These are phyloP conservation scores for Acer saccharum DNA, from an alignment of 345 rosid genomes.

Conservation along the genomic window DNA sequence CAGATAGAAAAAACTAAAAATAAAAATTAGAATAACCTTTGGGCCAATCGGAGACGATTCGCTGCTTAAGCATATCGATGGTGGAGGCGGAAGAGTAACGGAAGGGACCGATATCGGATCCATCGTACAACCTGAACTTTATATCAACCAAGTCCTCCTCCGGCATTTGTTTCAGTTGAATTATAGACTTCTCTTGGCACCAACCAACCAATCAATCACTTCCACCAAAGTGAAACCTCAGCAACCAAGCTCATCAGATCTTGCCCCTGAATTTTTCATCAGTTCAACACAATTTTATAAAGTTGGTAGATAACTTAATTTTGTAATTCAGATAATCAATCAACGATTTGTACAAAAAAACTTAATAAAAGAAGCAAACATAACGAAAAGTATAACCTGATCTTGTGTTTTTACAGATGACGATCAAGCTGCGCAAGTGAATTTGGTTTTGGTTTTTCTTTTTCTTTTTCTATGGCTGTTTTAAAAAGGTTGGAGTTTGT, in stretches of 20 bases:
- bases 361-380: not conserved
- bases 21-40: conserved; percentile 49
- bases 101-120: conserved; percentile 93
- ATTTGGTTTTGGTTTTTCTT: not conserved
- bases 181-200: conserved; percentile 25
- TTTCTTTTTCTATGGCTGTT: conserved; percentile 16
- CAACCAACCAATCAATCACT: conserved; percentile 23
- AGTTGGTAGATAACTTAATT: conserved; percentile 6
- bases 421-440: conserved; percentile 4
- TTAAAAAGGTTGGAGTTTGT: conserved; percentile 31
- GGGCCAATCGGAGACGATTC: conserved; percentile 94
- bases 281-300: conserved; percentile 5
- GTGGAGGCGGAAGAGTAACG: conserved; percentile 81
- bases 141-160: conserved; percentile 85
- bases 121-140: conserved; percentile 88
- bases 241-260: conserved; percentile 24
- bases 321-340: conserved; percentile 15
- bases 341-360: not conserved
- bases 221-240: conserved; percentile 15
- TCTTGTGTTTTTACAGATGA: conserved; percentile 5
- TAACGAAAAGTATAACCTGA: conserved; percentile 5
- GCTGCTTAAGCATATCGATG: conserved; percentile 83
- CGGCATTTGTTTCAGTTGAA: conserved; percentile 53
- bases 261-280: conserved; percentile 24
- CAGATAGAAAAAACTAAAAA: not conserved